Percentiles rank a stretch among this genome's conserved stretches.
phyloP scores from a whole-genome alignment of 345 rosid species.

The Citrus glauca region DNA sequence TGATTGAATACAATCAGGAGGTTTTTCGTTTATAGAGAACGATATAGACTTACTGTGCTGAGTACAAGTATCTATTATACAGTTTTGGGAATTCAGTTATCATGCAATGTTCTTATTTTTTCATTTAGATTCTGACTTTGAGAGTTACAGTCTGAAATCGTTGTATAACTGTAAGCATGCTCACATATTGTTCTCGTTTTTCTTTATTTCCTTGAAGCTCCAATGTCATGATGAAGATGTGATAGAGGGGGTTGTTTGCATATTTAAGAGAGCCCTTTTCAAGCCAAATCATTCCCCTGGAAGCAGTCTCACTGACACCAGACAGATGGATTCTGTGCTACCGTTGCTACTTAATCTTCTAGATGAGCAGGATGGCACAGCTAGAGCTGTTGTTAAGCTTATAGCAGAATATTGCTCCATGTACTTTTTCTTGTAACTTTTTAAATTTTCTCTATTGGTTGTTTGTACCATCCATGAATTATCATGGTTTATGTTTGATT shows the following conservation, averaged over 20 bases:
- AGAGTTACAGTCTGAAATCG: neutral
- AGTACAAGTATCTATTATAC: neutral
- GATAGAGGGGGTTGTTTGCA: conserved; percentile 52
- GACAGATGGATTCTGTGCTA: conserved; percentile 51
- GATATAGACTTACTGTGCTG: neutral
- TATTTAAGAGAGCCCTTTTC: conserved; percentile 60
- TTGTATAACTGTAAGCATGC: conserved; percentile 11
- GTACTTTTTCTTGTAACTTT: conserved; percentile 31
- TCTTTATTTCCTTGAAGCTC: conserved; percentile 46
- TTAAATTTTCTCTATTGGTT: neutral
- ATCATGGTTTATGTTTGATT: conserved; percentile 6
- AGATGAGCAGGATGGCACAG: conserved; percentile 81
- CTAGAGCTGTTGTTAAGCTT: conserved; percentile 66
- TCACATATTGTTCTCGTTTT: conserved; percentile 13
- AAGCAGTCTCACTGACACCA: conserved; percentile 36
- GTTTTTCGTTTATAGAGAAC: neutral
- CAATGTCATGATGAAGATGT: conserved; percentile 67
- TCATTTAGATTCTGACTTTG: neutral
- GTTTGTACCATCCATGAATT: neutral
- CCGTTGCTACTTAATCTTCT: conserved; percentile 68
- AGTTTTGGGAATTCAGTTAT: neutral
- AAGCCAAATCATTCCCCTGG: conserved; percentile 45
- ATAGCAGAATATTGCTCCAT: conserved; percentile 73
- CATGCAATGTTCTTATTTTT: neutral
- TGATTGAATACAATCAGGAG: neutral